Conservation (phyloP, 2,329 filamentous ascomycete genomes). For the Xylaria sp. region DNA sequence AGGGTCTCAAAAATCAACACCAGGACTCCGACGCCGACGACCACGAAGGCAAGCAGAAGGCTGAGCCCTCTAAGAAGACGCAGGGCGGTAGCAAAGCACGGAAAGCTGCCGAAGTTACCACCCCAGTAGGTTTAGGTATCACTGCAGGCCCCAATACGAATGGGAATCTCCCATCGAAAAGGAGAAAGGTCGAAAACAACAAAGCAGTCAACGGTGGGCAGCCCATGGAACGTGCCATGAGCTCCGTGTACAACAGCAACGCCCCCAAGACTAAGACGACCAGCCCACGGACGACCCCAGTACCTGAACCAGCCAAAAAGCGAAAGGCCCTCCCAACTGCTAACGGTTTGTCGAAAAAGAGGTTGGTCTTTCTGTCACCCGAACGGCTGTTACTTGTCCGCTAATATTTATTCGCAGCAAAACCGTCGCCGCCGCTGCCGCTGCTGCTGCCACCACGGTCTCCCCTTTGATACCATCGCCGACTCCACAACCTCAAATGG, state of each 20-base stretch:
- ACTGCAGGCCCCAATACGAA: constrained; percentile 63
- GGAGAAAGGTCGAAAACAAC: constrained; percentile 84
- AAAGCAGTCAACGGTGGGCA: constrained; percentile 62
- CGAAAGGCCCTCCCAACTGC: constrained; percentile 71
- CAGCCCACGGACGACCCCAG: constrained; percentile 76
- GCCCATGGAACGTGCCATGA: constrained; percentile 75
- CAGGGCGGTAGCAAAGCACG: constrained; percentile 69
- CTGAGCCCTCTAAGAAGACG: constrained; percentile 68
- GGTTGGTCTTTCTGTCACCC: constrained; percentile 59
- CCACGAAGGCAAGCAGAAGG: constrained; percentile 60
- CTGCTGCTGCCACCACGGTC: constrained; percentile 57
- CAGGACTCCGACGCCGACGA: constrained; percentile 86
- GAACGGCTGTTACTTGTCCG: not conserved
- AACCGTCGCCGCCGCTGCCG: constrained; percentile 44
- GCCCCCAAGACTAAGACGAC: constrained; percentile 66
- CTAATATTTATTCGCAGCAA: constrained; percentile 41
- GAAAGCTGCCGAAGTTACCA: constrained; percentile 65
- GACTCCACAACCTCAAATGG: constrained; percentile 75
- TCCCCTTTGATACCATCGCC: constrained; percentile 81
- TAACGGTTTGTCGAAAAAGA: constrained; percentile 81
- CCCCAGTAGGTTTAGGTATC: constrained; percentile 72
- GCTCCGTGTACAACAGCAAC: constrained; percentile 62
- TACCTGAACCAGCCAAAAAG: constrained; percentile 75
- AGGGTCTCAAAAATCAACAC: constrained; percentile 74
- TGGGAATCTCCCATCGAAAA: constrained; percentile 70